Evolutionary conservation across 805 yeast species (phyloP).

Genomic region (Wickerhamiella nectarea): DNA sequence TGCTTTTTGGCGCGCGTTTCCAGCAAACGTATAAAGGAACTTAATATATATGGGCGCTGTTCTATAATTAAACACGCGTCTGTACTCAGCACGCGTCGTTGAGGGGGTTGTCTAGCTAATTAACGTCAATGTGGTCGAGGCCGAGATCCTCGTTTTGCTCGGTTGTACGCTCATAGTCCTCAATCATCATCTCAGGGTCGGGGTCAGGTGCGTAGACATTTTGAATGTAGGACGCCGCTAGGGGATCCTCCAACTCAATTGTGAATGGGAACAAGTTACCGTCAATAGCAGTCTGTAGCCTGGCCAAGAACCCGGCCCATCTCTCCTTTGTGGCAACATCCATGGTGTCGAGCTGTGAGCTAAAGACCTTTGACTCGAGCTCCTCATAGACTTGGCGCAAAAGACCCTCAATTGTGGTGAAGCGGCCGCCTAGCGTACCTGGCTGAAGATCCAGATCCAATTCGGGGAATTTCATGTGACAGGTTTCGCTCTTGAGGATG

Average conservation of each 20-base stretch:
- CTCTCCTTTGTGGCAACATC: slow-evolving; percentile 57
- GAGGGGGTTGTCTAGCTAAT: too few species aligned
- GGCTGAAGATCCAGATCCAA: slow-evolving; percentile 79
- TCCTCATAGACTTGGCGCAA: slow-evolving; percentile 82
- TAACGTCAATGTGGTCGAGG: slow-evolving; percentile 33
- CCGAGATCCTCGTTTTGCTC: slow-evolving; percentile 92
- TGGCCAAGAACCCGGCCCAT: slow-evolving; percentile 70
- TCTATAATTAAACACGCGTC: not conserved
- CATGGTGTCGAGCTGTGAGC: slow-evolving; percentile 86
- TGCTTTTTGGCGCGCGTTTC: too few species aligned
- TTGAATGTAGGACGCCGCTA: slow-evolving; percentile 90
- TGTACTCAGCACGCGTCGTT: not conserved
- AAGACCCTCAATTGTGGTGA: slow-evolving; percentile 92
- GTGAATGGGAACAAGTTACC: slow-evolving; percentile 71
- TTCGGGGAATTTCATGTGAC: slow-evolving; percentile 77
- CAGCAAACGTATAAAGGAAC: not conserved
- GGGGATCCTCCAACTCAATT: slow-evolving; percentile 80
- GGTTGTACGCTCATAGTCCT: slow-evolving; percentile 77
- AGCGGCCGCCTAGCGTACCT: slow-evolving; percentile 96
- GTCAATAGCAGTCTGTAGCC: slow-evolving; percentile 60
- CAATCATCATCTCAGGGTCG: slow-evolving; percentile 90
- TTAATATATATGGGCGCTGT: not conserved
- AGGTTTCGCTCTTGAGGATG: slow-evolving; percentile 85
- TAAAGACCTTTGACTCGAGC: slow-evolving; percentile 68
- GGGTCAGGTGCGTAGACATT: slow-evolving; percentile 97